Evolutionary conservation across 495 filamentous ascomycete genomes (phyloP).

Genomic region (Aspergillus funiculosus): DNA sequence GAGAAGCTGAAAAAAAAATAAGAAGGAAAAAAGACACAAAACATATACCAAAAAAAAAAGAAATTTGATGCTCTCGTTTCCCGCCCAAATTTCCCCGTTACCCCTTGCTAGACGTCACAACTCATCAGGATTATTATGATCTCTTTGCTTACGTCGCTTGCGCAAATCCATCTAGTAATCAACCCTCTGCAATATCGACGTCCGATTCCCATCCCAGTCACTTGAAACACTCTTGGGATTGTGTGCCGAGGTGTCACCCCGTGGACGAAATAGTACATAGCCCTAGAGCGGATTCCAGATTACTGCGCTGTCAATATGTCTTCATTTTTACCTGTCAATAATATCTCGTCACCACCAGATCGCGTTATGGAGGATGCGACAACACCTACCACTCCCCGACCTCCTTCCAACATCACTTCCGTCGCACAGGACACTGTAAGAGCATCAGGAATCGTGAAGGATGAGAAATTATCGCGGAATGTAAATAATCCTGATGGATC

Average conservation of each 20-base stretch:
- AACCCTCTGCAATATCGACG: slow-evolving; percentile 19
- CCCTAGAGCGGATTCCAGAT: slow-evolving; percentile 18
- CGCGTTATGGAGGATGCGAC: slow-evolving; percentile 50
- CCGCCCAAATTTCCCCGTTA: slow-evolving; percentile 6
- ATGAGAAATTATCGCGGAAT: slow-evolving; percentile 30
- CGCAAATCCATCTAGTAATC: slow-evolving; percentile 21
- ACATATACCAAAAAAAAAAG: not conserved
- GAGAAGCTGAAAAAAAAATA: not conserved
- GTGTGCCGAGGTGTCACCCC: slow-evolving; percentile 15
- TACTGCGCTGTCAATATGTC: slow-evolving; percentile 39
- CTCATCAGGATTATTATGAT: slow-evolving; percentile 7
- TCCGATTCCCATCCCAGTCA: slow-evolving; percentile 11
- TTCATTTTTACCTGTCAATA: slow-evolving; percentile 74
- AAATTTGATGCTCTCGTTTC: slow-evolving; percentile 5
- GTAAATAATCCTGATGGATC: slow-evolving; percentile 19
- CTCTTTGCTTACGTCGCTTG: slow-evolving; percentile 22
- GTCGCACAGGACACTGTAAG: slow-evolving; percentile 29
- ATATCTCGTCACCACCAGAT: slow-evolving; percentile 52
- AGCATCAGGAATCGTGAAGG: slow-evolving; percentile 20
- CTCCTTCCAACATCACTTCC: slow-evolving; percentile 40
- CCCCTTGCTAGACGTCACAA: slow-evolving; percentile 12
- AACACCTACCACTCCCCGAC: slow-evolving; percentile 59
- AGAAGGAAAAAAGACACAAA: slow-evolving; percentile 1
- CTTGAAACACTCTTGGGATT: slow-evolving; percentile 8
- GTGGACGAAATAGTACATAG: slow-evolving; percentile 19